A percentile compares a stretch with the other conserved stretches of the same genome.
Evolutionary conservation across 2,329 filamentous ascomycete genomes (phyloP).

Genomic region (Clonostachys rosea): DNA sequence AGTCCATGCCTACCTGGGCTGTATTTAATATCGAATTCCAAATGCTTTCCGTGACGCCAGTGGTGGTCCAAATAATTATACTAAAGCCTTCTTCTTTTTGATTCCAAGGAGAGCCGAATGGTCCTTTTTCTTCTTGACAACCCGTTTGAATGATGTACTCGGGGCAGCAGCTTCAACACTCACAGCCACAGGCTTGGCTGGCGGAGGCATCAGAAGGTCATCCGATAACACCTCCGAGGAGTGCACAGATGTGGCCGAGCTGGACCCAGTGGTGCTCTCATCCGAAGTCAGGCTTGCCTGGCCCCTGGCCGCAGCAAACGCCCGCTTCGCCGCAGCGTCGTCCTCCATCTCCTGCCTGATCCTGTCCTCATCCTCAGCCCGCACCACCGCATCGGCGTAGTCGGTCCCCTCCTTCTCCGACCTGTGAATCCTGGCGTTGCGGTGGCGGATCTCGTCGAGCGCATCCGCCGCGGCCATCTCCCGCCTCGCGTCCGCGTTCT

Average conservation of each 20-base stretch:
- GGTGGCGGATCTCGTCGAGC: slow-evolving; percentile 85
- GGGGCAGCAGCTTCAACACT: slow-evolving; percentile 23
- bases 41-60: too few relatives aligned
- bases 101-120: slow-evolving; percentile 72
- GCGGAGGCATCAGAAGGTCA: slow-evolving; percentile 14
- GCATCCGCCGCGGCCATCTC: slow-evolving; percentile 98
- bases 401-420: slow-evolving; percentile 65
- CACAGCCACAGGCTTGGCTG: slow-evolving; percentile 7
- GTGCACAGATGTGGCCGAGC: background rate
- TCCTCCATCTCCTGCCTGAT: slow-evolving; percentile 74
- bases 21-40: too few relatives aligned
- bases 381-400: slow-evolving; percentile 48
- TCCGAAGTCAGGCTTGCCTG: slow-evolving; percentile 40
- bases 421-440: slow-evolving; percentile 83
- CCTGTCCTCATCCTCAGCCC: slow-evolving; percentile 53
- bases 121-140: slow-evolving; percentile 85
- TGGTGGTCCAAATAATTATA: slow-evolving; percentile 23
- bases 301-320: slow-evolving; percentile 64
- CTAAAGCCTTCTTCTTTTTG: slow-evolving; percentile 71
- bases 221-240: background rate
- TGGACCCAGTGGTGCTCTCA: slow-evolving; percentile 30
- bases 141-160: slow-evolving; percentile 67
- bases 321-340: slow-evolving; percentile 71
- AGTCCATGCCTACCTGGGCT: too few relatives aligned
- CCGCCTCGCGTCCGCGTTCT: slow-evolving; percentile 85